Base-by-base conservation (phyloP, 495 filamentous ascomycete genomes). In the Hypoxylon lienhwacheense region DNA sequence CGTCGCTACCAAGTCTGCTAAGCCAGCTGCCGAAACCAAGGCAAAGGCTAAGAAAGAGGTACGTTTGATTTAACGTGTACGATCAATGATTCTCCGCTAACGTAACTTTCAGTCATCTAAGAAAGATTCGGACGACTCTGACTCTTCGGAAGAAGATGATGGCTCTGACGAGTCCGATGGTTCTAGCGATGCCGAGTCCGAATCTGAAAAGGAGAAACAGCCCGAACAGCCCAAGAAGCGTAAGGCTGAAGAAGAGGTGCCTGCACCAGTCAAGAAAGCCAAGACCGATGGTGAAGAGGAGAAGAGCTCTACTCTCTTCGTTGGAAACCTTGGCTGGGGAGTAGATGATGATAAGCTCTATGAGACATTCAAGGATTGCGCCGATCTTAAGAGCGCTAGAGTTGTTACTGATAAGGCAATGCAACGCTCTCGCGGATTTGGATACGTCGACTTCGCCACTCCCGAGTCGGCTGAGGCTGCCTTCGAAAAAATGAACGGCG, bases 271-370 rank as follows among this genome's bases (percentile, higher is more conserved):
- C 46, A 98, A 98, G 85, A 96, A 95, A 82, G 72, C 75, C 68
- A 97, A 96, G 86, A 82, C 81, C 14, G 83, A 83, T 25, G 77
- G 61, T 22, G 61, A 57, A 14, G 63, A 62, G 28, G 77, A 79
- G 6, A 80, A 83, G 67, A 78, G 77, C 54, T 78, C 80, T 15
- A 79, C 78, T 63, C 84, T 97, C 37, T 97, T 96, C 74, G 83
- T 95, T 59, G 95, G 93, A 57, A 92, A 91, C 76, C 80, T 98
- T 47, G 92, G 90, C 64, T 98, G 91, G 91, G 91, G 86, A 64
- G 77, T 98, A 41, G 90, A 96, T 64, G 93, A 97, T 70, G 88
- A 93, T 53, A 89, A 85, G 83, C 84, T 98, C 45, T 80, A 80
- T 54, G 81, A 85, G 58, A 88, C 96, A 72, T 97, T 98, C 71